Conservation (phyloP, 2,329 filamentous ascomycete species). For the Tolypocladium tundrense region DNA sequence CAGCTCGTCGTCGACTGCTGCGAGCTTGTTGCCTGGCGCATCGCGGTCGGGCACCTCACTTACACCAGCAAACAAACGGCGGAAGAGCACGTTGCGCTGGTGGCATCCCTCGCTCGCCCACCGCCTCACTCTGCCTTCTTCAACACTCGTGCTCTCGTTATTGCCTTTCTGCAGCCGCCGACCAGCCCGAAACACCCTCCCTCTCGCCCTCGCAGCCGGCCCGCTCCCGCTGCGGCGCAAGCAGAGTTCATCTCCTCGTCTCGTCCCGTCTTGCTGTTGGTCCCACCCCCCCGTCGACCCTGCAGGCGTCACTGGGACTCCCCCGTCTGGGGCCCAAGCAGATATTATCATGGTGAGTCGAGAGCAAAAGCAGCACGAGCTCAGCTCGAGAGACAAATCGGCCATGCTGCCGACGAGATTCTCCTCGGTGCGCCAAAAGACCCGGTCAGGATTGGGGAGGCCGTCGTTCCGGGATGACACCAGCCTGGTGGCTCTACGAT, state of each 20-base stretch:
- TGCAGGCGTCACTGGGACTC: not conserved
- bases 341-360: not conserved
- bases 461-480: conserved; percentile 35
- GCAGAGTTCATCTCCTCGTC: not conserved
- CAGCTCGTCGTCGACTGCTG: not conserved
- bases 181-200: not conserved
- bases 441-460: conserved; percentile 22
- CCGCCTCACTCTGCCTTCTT: not conserved
- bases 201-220: not conserved
- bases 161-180: not conserved
- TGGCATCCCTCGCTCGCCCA: not conserved
- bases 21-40: not conserved
- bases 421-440: conserved; percentile 32
- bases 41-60: not conserved
- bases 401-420: conserved; percentile 29
- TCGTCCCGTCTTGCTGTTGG: not conserved
- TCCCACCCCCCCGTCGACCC: not conserved
- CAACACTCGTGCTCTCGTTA: not conserved
- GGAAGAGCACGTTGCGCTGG: not conserved
- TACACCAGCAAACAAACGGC: not conserved
- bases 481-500: conserved; percentile 43
- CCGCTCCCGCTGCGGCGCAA: not conserved
- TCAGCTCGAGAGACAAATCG: not conserved
- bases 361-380: not conserved
- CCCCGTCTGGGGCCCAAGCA: not conserved